Base-by-base conservation (phyloP, 2,329 filamentous ascomycete genomes). In the Sarocladiaceae sp. region DNA sequence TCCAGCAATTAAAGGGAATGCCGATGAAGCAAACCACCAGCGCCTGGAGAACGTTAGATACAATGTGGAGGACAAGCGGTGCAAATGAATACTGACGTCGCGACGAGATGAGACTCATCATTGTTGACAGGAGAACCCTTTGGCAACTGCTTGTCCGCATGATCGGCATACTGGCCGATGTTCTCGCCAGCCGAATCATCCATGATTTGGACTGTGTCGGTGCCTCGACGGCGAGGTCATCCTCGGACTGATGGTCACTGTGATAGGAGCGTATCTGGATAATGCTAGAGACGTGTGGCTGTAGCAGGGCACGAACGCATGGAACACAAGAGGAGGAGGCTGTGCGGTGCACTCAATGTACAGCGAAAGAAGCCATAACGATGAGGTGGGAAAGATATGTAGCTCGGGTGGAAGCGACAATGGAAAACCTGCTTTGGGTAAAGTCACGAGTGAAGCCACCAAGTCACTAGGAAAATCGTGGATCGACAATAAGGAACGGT, bases 1-100 rank as follows among this genome's bases (percentile, higher is more conserved):
- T 26, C 88, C 89, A 2, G 89, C 88, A 10, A 93, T 74, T 58
- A 96, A 79, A 24, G 85, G 86, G 50, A 90, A 82, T 9, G 75
- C 78, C 1, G 78, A 76, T 3, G 76, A 78, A 20, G 77, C 72
- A 54, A 82, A 74, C 78, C 78, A 83, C 76, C 77, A 82, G 16
- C 75, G 75, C 46, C 74, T 78, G 47, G 23, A 16, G 27, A 35
- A 10, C 20, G 43, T 32, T 33, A 39, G 33, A 19, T 13, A 27
- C 27, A 44, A 20, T 10, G 41, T 34, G 23, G 15, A 6, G n/a
- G n/a, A 37, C 9, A 32, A 20, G 16, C 12, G 20, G 26, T 29
- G 15, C 34, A 2, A 35, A 3, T 11, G 24, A 29, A 10, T 18
- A 47, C 61, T 47, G 52, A 70, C 70, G 65, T 70, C 16, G 70